Base-by-base conservation (phyloP, 768 basidiomycete genomes). In the Russula lepida region DNA sequence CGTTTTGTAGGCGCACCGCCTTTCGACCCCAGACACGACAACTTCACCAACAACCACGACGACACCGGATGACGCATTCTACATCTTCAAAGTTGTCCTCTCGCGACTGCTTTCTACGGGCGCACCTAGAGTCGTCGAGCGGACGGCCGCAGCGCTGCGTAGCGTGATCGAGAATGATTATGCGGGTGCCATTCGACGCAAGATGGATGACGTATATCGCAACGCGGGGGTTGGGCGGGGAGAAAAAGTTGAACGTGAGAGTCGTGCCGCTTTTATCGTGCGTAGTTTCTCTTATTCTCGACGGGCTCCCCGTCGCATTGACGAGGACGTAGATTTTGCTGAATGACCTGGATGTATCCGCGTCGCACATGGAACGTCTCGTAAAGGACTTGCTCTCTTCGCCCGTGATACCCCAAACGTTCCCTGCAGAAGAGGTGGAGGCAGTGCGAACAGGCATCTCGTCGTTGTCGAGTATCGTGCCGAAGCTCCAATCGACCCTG, bases 331-430 rank as follows among this genome's bases (percentile, higher is more conserved):
- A 98, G 95, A 86, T 86, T 37, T 80, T 89, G 48, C 76, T 98
- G 54, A 99, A 99, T 70, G 93, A 99, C 71, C 78, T 99, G n/a
- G 94, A 98, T 71, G 72, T 93, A 19, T 98, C 95, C 2, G 85
- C 85, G 3, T 88, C 84, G 6, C 94, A 99, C 74, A 82, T 95
- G 71, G 92, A 95, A 55, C 84, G 89, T 50, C 77, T 99, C 23
- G 74, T 84, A 6, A 82, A 79, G 57, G 91, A 94, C 64, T 67
- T 92, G 8, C 68, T 75, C 19, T 76, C 74, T 7, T 82, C 81
- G 27, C 70, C 81, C 13, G 71, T 74, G 2, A 79, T 92, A 19
- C 71, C 74, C 3, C 89, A 93, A 65, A 78, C 88, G 65, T 95
- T 89, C 70, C 70, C 84, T 2, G 77, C 81, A 4, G 67, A 71